These are phyloP conservation scores for Bombardia bombarda DNA, from an alignment of 495 filamentous ascomycete species.

Conservation along the genomic window DNA sequence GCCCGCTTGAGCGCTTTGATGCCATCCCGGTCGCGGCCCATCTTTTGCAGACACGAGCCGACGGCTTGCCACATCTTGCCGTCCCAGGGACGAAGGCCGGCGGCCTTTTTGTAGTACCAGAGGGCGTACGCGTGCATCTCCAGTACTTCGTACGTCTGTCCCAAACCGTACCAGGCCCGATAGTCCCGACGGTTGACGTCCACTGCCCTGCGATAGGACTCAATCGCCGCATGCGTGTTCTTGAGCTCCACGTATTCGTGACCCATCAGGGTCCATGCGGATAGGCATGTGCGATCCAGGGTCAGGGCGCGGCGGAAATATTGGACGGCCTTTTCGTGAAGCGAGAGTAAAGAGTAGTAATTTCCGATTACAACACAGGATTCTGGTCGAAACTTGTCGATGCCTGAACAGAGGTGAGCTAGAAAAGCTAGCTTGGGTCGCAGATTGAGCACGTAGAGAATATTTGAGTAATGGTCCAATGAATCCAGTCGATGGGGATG, in stretches of 20 bases:
- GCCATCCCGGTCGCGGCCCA: slow-evolving; percentile 71
- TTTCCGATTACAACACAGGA: slow-evolving; percentile 97
- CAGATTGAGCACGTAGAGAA: slow-evolving; percentile 83
- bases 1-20: slow-evolving; percentile 94
- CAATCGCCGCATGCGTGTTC: slow-evolving; percentile 97
- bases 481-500: slow-evolving; percentile 86
- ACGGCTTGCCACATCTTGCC: slow-evolving; percentile 99
- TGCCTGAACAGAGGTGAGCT: slow-evolving; percentile 78
- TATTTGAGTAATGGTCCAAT: slow-evolving; percentile 92
- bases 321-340: slow-evolving; percentile 96
- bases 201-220: slow-evolving; percentile 91
- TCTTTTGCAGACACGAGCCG: slow-evolving; percentile 79
- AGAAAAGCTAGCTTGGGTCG: slow-evolving; percentile 86
- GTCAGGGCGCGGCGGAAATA: slow-evolving; percentile 97
- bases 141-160: slow-evolving; percentile 93
- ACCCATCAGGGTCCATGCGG: slow-evolving; percentile 98
- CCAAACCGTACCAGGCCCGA: slow-evolving; percentile 95
- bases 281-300: slow-evolving; percentile 82
- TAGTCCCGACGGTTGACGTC: slow-evolving; percentile 96
- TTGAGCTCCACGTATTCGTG: slow-evolving; percentile 99
- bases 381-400: slow-evolving; percentile 94
- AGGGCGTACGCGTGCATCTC: slow-evolving; percentile 96
- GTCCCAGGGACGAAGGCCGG: slow-evolving; percentile 82
- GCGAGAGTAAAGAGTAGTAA: slow-evolving; percentile 86
- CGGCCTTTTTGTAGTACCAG: slow-evolving; percentile 96